Percentiles rank a stretch among this genome's conserved stretches.
Evolutionary conservation across 805 yeast species (phyloP).

Genomic region (Millerozyma miso): DNA sequence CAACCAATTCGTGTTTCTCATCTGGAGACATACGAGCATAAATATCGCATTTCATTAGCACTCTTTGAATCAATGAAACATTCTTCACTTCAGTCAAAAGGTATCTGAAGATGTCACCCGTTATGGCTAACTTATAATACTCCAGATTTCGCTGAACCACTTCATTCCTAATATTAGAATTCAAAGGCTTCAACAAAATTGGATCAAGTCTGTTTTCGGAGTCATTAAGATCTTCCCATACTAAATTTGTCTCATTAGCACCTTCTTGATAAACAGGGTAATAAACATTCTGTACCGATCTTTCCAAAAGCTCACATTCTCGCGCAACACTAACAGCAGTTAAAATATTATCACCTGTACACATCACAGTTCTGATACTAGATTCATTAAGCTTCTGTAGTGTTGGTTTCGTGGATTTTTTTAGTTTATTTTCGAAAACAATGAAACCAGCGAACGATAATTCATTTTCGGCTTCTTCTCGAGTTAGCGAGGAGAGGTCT

Average conservation of each 20-base stretch:
- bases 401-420: constrained; percentile 60
- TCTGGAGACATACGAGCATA: constrained; percentile 99
- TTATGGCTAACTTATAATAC: constrained; percentile 68
- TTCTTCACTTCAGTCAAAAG: constrained; percentile 56
- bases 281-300: constrained; percentile 27
- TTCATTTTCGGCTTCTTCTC: constrained; percentile 67
- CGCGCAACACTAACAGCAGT: constrained; percentile 92
- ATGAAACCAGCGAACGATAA: constrained; percentile 82
- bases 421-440: constrained; percentile 87
- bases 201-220: constrained; percentile 57
- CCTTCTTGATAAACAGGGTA: constrained; percentile 57
- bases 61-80: constrained; percentile 37
- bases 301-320: constrained; percentile 68
- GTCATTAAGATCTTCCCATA: constrained; percentile 70
- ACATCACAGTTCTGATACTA: constrained; percentile 81
- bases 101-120: constrained; percentile 88
- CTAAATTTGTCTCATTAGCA: constrained; percentile 35
- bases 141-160: background rate
- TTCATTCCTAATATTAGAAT: constrained; percentile 11
- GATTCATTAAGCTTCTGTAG: constrained; percentile 61
- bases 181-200: constrained; percentile 51
- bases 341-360: constrained; percentile 94
- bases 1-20: constrained; percentile 94
- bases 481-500: constrained; percentile 29
- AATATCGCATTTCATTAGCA: constrained; percentile 69